Evolutionary conservation across 2,329 filamentous ascomycete species (phyloP).

Genomic region (Trichoderma sp.): DNA sequence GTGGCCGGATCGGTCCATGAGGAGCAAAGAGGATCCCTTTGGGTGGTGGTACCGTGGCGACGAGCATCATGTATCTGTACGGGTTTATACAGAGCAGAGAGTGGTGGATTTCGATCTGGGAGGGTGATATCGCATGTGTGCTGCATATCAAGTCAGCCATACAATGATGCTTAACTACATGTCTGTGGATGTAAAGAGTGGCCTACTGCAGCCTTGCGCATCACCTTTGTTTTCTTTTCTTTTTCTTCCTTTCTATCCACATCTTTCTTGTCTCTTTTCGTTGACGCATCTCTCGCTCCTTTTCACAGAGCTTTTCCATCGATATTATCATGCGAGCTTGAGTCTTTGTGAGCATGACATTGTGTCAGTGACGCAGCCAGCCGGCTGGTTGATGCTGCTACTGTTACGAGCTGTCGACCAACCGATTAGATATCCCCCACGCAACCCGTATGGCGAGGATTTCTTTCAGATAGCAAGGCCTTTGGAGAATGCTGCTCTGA

Average conservation of each 20-base stretch:
- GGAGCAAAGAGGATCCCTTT: neutral
- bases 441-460: neutral
- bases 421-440: neutral
- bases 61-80: neutral
- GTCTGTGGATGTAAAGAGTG: neutral
- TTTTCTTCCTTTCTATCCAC: neutral
- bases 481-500: neutral
- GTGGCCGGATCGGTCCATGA: neutral
- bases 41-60: neutral
- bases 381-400: neutral
- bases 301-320: neutral
- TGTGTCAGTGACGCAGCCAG: conserved; percentile 2
- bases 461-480: neutral
- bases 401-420: neutral
- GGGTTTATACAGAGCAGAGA: neutral
- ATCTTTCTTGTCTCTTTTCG: neutral
- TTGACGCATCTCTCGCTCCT: neutral
- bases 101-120: neutral
- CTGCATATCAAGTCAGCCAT: neutral
- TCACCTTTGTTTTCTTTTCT: neutral
- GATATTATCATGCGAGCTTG: neutral
- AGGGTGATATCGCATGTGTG: neutral
- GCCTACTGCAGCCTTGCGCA: neutral
- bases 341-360: neutral
- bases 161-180: neutral